Evolutionary conservation across 495 filamentous ascomycete species (phyloP), one percentile per base, ranked within the genome.

Genomic region (Podospora australis): DNA sequence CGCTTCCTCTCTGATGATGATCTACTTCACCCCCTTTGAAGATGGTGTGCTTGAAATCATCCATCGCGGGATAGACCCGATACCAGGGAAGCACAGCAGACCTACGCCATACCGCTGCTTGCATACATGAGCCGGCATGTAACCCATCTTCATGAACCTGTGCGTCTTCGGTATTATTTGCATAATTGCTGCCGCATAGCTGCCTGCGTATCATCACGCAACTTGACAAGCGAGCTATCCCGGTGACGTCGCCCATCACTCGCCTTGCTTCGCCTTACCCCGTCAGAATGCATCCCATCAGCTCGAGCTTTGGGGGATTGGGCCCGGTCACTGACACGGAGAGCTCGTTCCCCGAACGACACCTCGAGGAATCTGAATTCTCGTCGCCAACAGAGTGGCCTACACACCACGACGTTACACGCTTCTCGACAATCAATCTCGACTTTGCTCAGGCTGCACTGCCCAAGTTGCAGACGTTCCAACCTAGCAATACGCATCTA

Each of bases 301-400:
- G 46, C n/a, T 25, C 26, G 32, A 39, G 21, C 48, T 40, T 39
- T 36, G 46, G 48, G 21, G 26, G 26, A 14, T 47, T 45, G 46
- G 40, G 46, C 44, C 46, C 53, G 16, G 46, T 46, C 11, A 7
- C 29, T 3, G 53, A 34, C 45, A 16, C 49, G 16, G 55, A 58
- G 35, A 55, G 46, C 39, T 61, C 58, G 13, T 61, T 61, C 42
- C 58, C 58, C 1, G 57, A 60, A 38, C 49, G 57, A 25, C 54
- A 60, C 28, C 45, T 60, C 14, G 40, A 43, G 17, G 32, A 36
- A n/a, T n/a, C 28, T 30, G 6, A 16, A 26, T 32, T 36, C 35
- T 23, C 16, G 10, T 20, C 32, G 6, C 32, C 32, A 4, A 16
- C 32, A 14, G 44, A 20, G 14, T 56, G 38, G 44, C 38, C 54